Conservation (phyloP, 176 grass and related monocot species). For the Tillandsia fasciculata region DNA sequence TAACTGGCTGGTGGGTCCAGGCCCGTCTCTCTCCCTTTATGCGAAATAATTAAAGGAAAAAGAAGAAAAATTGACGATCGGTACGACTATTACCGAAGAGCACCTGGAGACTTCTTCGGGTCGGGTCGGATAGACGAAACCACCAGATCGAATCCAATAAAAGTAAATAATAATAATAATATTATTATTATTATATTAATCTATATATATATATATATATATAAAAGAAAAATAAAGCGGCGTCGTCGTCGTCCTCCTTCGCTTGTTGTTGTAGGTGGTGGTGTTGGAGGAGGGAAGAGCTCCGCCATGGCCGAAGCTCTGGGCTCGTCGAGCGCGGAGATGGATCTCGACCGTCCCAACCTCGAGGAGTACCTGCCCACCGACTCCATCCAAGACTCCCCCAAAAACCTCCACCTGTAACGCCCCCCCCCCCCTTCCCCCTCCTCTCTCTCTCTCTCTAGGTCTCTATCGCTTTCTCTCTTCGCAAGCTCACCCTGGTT, state of each 20-base stretch:
- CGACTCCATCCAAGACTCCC: constrained; percentile 42
- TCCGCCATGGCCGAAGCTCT: constrained; percentile 13
- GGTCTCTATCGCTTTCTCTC: background rate
- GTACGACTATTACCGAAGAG: too few species aligned
- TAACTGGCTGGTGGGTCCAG: too few species aligned
- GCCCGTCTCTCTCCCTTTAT: too few species aligned
- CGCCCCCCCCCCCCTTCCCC: background rate
- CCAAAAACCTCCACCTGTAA: constrained; percentile 61
- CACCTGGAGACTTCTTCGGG: too few species aligned
- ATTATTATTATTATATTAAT: too few species aligned
- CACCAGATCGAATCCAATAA: too few species aligned
- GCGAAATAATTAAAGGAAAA: too few species aligned
- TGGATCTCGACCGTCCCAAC: constrained; percentile 72
- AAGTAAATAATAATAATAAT: too few species aligned
- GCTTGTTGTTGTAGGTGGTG: background rate
- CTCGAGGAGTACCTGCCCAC: constrained; percentile 70
- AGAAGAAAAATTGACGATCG: too few species aligned
- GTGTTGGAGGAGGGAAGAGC: background rate
- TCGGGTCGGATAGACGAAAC: too few species aligned
- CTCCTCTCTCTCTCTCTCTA: background rate
- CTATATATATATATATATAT: too few species aligned
- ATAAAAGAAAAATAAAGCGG: background rate
- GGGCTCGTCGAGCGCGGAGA: constrained; percentile 37
- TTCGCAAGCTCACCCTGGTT: background rate
- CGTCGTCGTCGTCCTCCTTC: background rate